phyloP scores from a whole-genome alignment of 1,139 yeast species.

The Yamadazyma taylorii region DNA sequence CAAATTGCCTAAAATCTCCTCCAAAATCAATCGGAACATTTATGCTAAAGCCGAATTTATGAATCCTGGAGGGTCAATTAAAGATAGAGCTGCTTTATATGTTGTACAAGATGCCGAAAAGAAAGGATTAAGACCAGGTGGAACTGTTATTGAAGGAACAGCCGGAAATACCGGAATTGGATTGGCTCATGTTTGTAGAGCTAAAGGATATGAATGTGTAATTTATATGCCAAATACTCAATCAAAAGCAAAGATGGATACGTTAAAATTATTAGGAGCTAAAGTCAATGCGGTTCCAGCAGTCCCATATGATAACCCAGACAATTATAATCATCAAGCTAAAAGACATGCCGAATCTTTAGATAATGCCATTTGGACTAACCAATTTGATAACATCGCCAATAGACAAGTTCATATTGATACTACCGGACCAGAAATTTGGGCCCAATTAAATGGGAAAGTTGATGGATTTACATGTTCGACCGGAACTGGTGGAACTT shows the following conservation, averaged over 20 bases:
- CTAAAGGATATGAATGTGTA: conserved; percentile 80
- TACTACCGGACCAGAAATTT: conserved; percentile 89
- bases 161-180: conserved; percentile 86
- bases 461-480: conserved; percentile 86
- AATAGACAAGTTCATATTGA: conserved; percentile 89
- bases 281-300: conserved; percentile 92
- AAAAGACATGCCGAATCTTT: conserved; percentile 74
- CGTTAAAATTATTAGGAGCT: conserved; percentile 73
- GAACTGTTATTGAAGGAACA: conserved; percentile 52
- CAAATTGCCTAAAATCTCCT: conserved; percentile 60
- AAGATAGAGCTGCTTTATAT: conserved; percentile 85
- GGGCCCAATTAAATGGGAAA: conserved; percentile 82
- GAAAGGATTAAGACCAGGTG: conserved; percentile 67
- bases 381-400: conserved; percentile 84
- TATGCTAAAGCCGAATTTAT: conserved; percentile 89
- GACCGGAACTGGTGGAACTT: conserved; percentile 90
- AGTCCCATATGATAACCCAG: conserved; percentile 75
- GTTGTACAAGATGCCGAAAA: conserved; percentile 78
- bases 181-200: conserved; percentile 81
- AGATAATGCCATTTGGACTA: conserved; percentile 86
- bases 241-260: conserved; percentile 73
- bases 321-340: conserved; percentile 84
- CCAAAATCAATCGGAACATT: conserved; percentile 68
- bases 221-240: conserved; percentile 92
- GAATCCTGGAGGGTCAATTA: conserved; percentile 95